Conservation (phyloP, 257 asterid genomes). For the Capsicum rhomboideum region DNA sequence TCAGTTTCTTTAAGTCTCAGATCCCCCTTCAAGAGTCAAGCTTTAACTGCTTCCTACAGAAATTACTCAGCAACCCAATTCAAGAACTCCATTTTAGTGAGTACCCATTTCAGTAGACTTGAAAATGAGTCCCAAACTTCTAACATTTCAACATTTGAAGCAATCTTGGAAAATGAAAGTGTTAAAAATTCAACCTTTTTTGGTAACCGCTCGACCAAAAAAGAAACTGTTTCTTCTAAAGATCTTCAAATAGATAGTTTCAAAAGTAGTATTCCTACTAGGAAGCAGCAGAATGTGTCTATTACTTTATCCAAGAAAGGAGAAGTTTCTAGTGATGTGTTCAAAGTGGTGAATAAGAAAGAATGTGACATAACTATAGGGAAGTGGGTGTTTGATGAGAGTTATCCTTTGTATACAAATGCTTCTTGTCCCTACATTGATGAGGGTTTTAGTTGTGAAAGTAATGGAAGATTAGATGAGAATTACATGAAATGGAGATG, state of each 20-base stretch:
- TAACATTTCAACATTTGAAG: not conserved
- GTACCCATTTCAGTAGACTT: conserved; percentile 1
- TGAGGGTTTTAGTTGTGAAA: conserved; percentile 80
- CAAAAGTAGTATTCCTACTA: not conserved
- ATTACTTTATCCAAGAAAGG: conserved; percentile 2
- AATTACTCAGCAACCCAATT: conserved; percentile 17
- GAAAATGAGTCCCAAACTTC: not conserved
- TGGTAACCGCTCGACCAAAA: not conserved
- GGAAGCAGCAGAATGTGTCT: conserved; percentile 6
- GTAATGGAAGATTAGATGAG: conserved; percentile 64
- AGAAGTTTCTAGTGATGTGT: not conserved
- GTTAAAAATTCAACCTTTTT: not conserved
- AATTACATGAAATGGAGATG: conserved; percentile 93
- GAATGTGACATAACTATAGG: conserved; percentile 63
- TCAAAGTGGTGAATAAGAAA: conserved; percentile 10
- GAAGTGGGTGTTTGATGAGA: conserved; percentile 73
- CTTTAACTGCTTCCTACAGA: not conserved
- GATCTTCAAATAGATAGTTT: not conserved
- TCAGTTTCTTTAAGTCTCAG: not conserved
- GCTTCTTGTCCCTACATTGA: conserved; percentile 71
- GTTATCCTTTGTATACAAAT: conserved; percentile 68
- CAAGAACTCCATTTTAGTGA: conserved; percentile 14
- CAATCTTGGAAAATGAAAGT: not conserved
- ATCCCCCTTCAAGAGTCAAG: conserved; percentile 6
- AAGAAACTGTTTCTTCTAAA: not conserved